Evolutionary conservation across 2,329 filamentous ascomycete genomes (phyloP).

Genomic region (Pleomassaria siparia): DNA sequence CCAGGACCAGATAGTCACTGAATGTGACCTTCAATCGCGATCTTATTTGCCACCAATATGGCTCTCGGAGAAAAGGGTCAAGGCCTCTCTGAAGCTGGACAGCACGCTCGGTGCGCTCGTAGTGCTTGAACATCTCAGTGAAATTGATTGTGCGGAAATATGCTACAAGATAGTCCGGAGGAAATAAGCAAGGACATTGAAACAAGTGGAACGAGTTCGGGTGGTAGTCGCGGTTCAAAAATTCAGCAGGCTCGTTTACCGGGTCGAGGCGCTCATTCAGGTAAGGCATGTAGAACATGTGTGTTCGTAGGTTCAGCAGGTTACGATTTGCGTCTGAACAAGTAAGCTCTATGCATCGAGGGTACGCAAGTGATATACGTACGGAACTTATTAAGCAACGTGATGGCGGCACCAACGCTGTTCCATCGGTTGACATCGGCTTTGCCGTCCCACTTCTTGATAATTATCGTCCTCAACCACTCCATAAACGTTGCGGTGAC

Average conservation of each 20-base stretch:
- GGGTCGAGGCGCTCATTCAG: constrained; percentile 75
- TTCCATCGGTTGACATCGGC: constrained; percentile 69
- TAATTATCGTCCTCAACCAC: constrained; percentile 72
- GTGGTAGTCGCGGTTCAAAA: constrained; percentile 67
- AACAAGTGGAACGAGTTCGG: constrained; percentile 72
- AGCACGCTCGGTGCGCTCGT: constrained; percentile 53
- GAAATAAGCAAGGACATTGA: constrained; percentile 80
- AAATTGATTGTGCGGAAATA: constrained; percentile 92
- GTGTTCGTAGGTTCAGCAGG: constrained; percentile 54
- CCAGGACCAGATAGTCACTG: constrained; percentile 46
- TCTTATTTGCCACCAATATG: constrained; percentile 27
- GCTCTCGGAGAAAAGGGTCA: constrained; percentile 24
- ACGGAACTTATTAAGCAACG: constrained; percentile 73
- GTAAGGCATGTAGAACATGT: constrained; percentile 74
- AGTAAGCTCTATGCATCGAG: neutral
- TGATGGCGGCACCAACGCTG: constrained; percentile 74
- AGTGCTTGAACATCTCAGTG: constrained; percentile 77
- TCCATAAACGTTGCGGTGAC: constrained; percentile 54
- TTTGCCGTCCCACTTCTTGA: constrained; percentile 79
- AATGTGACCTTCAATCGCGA: constrained; percentile 38
- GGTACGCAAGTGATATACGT: constrained; percentile 7
- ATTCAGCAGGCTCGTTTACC: constrained; percentile 66
- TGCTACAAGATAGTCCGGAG: constrained; percentile 68
- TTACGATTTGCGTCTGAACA: constrained; percentile 20
- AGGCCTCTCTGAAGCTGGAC: constrained; percentile 30